Evolutionary conservation across 176 grass and related monocot genomes (phyloP), one percentile per base, ranked within the genome.

Genomic region (Neostapfia colusana): DNA sequence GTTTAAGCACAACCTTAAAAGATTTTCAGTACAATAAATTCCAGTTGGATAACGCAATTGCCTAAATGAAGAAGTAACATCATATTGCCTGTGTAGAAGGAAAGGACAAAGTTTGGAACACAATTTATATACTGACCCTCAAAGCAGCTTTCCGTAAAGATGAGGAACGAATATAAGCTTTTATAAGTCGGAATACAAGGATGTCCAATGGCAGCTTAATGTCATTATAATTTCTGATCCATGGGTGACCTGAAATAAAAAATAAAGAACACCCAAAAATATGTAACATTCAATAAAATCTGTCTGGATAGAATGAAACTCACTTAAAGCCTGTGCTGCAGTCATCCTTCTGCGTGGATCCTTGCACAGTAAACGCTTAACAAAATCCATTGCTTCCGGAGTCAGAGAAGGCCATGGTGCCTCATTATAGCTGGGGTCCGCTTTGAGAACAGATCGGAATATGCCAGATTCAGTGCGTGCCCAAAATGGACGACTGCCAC

Each of bases 271-370:
- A 40, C 38, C 70, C 54, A 87, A 16, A 81, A 54, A 10, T 39
- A 84, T 38, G 43, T 18, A 84, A 26, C 18, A 74, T 69, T 51
- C 65, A 53, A 46, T 54, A 21, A 18, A 69, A 18, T 24, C 15
- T 11, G 9, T 13, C 25, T 46, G 15, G 58, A 76, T 63, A 73
- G 37, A 73, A 43, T 35, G 26, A 41, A 62, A 78, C 85, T 78
- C 27, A 90, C 91, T 85, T 80, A 93, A 81, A 76, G 91, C 91
- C 59, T 93, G 91, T 70, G 85, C 88, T 70, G 91, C 84, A 48
- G 91, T 93, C 91, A 93, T 93, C 77, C 91, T 90, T 88, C 85
- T 88, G n/a, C 91, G 88, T 57, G 91, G 91, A 83, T 93, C 91
- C 62, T 93, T 93, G 77, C 70, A 83, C 37, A 93, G 44, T 79